A percentile compares a stretch with the other conserved stretches of the same genome.
These are phyloP conservation scores for Blastobotrys niveus DNA, from an alignment of 1,139 yeast species.

Conservation along the genomic window DNA sequence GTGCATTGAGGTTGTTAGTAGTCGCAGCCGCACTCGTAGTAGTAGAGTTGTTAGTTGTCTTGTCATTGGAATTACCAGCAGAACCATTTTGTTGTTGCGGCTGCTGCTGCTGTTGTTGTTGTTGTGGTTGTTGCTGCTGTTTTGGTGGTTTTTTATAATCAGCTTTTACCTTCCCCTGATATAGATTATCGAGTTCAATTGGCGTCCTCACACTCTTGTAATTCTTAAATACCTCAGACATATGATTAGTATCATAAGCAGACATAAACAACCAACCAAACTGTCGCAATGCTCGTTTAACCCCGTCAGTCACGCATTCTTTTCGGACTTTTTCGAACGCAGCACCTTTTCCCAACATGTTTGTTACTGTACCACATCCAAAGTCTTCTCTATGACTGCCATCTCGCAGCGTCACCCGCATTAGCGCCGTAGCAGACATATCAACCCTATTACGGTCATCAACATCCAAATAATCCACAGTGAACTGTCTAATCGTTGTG, in stretches of 20 bases:
- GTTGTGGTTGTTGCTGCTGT: no score
- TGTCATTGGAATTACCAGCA: background rate
- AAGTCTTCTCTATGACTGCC: slow-evolving; percentile 75
- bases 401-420: slow-evolving; percentile 63
- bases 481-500: slow-evolving; percentile 40
- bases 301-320: slow-evolving; percentile 74
- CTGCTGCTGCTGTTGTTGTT: no score
- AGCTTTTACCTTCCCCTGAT: slow-evolving; percentile 8
- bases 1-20: background rate
- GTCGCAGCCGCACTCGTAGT: background rate
- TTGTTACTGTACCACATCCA: slow-evolving; percentile 69
- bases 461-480: slow-evolving; percentile 33
- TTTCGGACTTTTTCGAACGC: slow-evolving; percentile 74
- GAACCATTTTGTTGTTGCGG: no score
- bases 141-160: no score
- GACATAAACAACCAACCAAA: slow-evolving; percentile 44
- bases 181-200: background rate
- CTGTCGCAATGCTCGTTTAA: slow-evolving; percentile 67
- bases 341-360: slow-evolving; percentile 54
- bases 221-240: slow-evolving; percentile 4
- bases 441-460: slow-evolving; percentile 41
- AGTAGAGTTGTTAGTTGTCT: slow-evolving; percentile 2
- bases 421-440: slow-evolving; percentile 57
- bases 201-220: background rate
- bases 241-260: slow-evolving; percentile 5